Percentiles rank a stretch among this genome's conserved stretches.
Evolutionary conservation across 805 yeast genomes (phyloP).

Genomic region (Candida endomychidarum): DNA sequence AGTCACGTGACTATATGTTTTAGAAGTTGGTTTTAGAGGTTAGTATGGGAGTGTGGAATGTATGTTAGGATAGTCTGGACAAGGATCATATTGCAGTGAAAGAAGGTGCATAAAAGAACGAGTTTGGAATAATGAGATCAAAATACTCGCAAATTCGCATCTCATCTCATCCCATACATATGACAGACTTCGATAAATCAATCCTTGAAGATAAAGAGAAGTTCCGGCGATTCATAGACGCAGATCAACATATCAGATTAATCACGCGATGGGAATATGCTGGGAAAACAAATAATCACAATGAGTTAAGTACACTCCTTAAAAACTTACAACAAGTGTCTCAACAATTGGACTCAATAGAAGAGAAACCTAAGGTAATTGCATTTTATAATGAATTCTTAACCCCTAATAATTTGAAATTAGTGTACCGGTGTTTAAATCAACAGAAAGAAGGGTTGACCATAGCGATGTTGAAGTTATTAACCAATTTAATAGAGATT

Average conservation of each 20-base stretch:
- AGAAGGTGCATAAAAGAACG: too few relatives aligned
- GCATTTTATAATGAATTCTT: slow-evolving; percentile 52
- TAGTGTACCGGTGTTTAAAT: slow-evolving; percentile 66
- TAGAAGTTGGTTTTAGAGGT: too few relatives aligned
- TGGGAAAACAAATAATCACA: slow-evolving; percentile 10
- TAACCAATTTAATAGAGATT: slow-evolving; percentile 35
- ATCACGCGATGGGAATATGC: slow-evolving; percentile 10
- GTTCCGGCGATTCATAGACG: slow-evolving; percentile 2
- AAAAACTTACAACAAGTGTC: slow-evolving; percentile 8
- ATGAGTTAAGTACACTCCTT: slow-evolving; percentile 6
- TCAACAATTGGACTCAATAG: background rate
- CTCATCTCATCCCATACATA: slow-evolving; percentile 2
- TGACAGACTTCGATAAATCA: slow-evolving; percentile 10
- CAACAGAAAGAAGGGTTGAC: slow-evolving; percentile 58
- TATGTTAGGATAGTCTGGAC: too few relatives aligned
- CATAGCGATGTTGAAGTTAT: slow-evolving; percentile 58
- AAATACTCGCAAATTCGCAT: background rate
- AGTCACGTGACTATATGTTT: too few relatives aligned
- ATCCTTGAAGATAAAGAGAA: slow-evolving; percentile 1
- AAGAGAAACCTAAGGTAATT: slow-evolving; percentile 1
- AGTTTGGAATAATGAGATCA: too few relatives aligned
- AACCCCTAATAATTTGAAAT: slow-evolving; percentile 50
- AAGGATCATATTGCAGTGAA: too few relatives aligned
- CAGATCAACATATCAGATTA: slow-evolving; percentile 7
- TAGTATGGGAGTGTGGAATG: too few relatives aligned